Base-by-base conservation (phyloP, 805 yeast species). In the Metschnikowia hibisci region DNA sequence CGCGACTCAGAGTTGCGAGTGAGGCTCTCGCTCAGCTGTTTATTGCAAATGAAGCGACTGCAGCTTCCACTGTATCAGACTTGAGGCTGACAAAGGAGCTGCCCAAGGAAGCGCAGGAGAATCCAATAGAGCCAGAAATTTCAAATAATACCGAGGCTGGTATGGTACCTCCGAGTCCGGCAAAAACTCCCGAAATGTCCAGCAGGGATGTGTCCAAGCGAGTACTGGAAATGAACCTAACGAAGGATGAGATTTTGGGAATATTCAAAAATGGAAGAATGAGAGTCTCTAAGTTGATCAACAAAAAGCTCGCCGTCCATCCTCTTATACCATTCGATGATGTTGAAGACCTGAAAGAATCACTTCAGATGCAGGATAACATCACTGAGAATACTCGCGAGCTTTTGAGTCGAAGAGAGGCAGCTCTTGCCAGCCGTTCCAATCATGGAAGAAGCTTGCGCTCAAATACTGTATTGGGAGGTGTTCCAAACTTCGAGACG, bases 231-330 rank as follows among this genome's bases (percentile, higher is more conserved):
- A 35, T 12, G 16, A 39, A 33, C 20, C 37, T 50, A 10, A 42
- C 43, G 7, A 51, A 39, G 23, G 43, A 42, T 25, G 51, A 45
- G 15, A 38, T 51, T 15, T 33, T 51, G 36, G 40, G 44, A 12
- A 40, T 44, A 10, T 43, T 51, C 32, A 41, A 41, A 30, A 38
- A 27, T 39, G 32, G 25, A 6, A 46, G 50, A 20, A 46, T 49
- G 50, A 34, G 47, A 3, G 32, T 52, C 9, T 25, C 53, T 16
- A 37, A 41, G 25, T 44, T 40, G 14, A 46, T 52, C 25, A 50
- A 43, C 33, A 25, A 47, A 38, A 44, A 42, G 20, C 45, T 45
- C 15, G 35, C 45, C 4, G 34, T 44, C 10, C 20, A 42, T 10
- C 15, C 45, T 3, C 42, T 39, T 1, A 33, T 33, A 4, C 41